phyloP scores from a whole-genome alignment of 2,329 filamentous ascomycete genomes.

The Venturia carpophila region DNA sequence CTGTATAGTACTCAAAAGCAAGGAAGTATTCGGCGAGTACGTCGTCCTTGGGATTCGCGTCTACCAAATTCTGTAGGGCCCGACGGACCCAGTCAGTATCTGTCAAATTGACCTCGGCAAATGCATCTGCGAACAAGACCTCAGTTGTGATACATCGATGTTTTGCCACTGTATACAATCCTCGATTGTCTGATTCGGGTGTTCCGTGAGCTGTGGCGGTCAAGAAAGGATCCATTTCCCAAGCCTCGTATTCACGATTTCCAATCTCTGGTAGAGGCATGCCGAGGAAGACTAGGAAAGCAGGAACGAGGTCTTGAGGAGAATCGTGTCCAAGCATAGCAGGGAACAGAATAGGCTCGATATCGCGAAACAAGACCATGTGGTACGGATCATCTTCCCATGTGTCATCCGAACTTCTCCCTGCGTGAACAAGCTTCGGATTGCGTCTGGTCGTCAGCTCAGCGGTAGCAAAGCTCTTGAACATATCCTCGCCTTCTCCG shows the following conservation, averaged over 20 bases:
- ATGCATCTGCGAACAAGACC: slow-evolving; percentile 18
- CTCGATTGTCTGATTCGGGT: neutral
- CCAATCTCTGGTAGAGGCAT: slow-evolving; percentile 37
- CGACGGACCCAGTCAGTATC: slow-evolving; percentile 40
- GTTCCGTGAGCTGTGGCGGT: neutral
- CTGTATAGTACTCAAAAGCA: slow-evolving; percentile 46
- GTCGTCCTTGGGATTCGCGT: slow-evolving; percentile 36
- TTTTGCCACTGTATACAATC: neutral
- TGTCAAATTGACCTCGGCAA: neutral
- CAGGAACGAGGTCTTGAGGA: slow-evolving; percentile 51
- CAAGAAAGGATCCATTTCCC: slow-evolving; percentile 40
- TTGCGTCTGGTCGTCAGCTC: slow-evolving; percentile 42
- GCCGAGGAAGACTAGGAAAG: slow-evolving; percentile 46
- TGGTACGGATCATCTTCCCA: slow-evolving; percentile 79
- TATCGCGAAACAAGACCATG: slow-evolving; percentile 70
- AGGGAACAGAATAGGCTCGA: slow-evolving; percentile 51
- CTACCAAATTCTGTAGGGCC: slow-evolving; percentile 51
- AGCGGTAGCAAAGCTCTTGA: slow-evolving; percentile 21
- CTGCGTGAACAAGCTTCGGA: slow-evolving; percentile 31
- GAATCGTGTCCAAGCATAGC: slow-evolving; percentile 29
- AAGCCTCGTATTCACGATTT: slow-evolving; percentile 28
- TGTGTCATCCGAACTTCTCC: slow-evolving; percentile 61
- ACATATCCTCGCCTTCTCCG: neutral
- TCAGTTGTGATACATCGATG: slow-evolving; percentile 19
- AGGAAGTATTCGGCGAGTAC: slow-evolving; percentile 61